Percentiles rank a stretch among this genome's conserved stretches.
Evolutionary conservation across 176 grass and related monocot genomes (phyloP).

Genomic region (Avena insularis): DNA sequence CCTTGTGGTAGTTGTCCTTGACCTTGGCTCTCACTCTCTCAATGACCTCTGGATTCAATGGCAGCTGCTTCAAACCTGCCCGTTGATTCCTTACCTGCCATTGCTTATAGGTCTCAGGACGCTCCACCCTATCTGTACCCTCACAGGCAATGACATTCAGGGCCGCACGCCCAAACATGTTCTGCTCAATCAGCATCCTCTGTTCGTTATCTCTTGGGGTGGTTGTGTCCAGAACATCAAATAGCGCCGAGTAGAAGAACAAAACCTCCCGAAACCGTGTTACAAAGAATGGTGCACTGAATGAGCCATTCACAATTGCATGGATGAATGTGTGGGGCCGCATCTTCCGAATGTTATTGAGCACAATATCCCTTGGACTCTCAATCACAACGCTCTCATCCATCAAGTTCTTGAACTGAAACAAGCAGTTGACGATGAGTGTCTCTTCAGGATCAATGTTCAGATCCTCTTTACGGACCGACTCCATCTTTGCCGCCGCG

Average conservation of each 20-base stretch:
- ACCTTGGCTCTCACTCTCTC: constrained; percentile 51
- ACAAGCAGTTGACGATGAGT: constrained; percentile 68
- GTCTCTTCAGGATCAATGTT: constrained; percentile 65
- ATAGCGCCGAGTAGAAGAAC: constrained; percentile 74
- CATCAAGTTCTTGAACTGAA: constrained; percentile 73
- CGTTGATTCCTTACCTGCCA: constrained; percentile 85
- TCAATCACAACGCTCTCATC: constrained; percentile 78
- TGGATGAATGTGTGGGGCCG: constrained; percentile 65
- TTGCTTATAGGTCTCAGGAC: constrained; percentile 89
- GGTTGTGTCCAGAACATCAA: constrained; percentile 76
- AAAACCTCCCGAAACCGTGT: constrained; percentile 82
- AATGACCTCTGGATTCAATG: constrained; percentile 55
- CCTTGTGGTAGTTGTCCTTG: constrained; percentile 71
- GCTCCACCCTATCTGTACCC: constrained; percentile 74
- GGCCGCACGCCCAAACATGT: constrained; percentile 64
- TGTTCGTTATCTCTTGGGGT: constrained; percentile 76
- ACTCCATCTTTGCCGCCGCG: constrained; percentile 63
- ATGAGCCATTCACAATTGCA: constrained; percentile 71
- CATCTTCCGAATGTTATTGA: constrained; percentile 71
- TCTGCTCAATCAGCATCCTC: constrained; percentile 74
- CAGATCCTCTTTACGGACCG: constrained; percentile 55
- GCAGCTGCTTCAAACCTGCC: constrained; percentile 78
- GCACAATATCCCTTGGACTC: constrained; percentile 70
- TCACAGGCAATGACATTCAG: constrained; percentile 81
- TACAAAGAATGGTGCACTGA: constrained; percentile 81